phyloP scores from a whole-genome alignment of 371 early-diverging fungal genomes.

The Circinella minor region DNA sequence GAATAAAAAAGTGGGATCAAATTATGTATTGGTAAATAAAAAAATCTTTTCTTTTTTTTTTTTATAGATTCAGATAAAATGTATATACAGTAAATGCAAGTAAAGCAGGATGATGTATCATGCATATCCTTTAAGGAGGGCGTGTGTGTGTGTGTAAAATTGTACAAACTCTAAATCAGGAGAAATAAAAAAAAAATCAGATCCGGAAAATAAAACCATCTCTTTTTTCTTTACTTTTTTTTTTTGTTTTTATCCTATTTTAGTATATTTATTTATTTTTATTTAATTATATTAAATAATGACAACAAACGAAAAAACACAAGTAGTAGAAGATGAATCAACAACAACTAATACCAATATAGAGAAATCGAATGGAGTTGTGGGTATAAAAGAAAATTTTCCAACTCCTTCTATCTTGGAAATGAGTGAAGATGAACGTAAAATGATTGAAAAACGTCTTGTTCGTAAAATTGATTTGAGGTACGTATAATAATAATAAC shows the following conservation, averaged over 20 bases:
- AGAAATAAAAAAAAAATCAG: background rate
- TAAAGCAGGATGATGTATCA: no score
- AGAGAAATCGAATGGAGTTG: background rate
- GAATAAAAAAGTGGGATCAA: no score
- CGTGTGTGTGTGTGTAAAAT: no score
- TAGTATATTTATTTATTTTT: background rate
- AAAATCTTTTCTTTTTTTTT: no score
- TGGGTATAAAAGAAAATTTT: background rate
- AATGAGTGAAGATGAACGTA: background rate
- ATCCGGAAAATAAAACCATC: background rate
- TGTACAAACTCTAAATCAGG: no score
- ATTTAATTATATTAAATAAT: background rate
- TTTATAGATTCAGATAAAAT: no score
- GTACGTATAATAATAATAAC: background rate
- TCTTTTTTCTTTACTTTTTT: conserved; percentile 5
- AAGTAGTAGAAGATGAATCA: background rate
- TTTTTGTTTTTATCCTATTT: conserved; percentile 3
- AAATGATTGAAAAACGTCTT: conserved; percentile 7
- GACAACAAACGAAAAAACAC: background rate
- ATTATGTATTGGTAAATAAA: no score
- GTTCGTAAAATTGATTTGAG: conserved; percentile 26
- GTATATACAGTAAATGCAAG: no score
- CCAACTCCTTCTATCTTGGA: background rate
- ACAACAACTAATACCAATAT: background rate
- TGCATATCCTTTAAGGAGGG: no score